These are phyloP conservation scores for Wickerhamiella siamensis DNA, from an alignment of 805 yeast species.

Conservation along the genomic window DNA sequence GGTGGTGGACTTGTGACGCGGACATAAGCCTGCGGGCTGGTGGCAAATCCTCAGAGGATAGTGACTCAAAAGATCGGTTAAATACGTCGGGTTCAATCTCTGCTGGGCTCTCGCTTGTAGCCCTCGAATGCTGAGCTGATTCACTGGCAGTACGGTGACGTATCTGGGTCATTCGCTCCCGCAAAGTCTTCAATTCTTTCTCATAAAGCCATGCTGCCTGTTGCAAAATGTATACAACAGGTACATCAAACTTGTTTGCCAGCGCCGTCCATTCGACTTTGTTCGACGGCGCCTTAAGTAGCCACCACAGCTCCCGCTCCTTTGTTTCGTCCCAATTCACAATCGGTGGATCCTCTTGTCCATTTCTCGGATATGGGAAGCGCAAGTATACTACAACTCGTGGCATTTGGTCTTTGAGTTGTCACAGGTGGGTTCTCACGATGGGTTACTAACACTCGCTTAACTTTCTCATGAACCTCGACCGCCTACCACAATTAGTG, in stretches of 20 bases:
- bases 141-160: neutral
- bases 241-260: constrained; percentile 26
- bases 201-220: constrained; percentile 32
- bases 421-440: no score
- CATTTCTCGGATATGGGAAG: constrained; percentile 30
- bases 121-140: neutral
- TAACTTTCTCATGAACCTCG: constrained; percentile 1
- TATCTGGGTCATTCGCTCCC: constrained; percentile 22
- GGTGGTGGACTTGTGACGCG: constrained; percentile 6
- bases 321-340: constrained; percentile 23
- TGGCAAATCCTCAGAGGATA: neutral
- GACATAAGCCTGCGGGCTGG: constrained; percentile 11
- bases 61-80: neutral
- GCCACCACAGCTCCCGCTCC: constrained; percentile 25
- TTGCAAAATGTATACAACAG: constrained; percentile 26
- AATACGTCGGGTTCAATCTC: neutral
- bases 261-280: constrained; percentile 26
- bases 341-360: constrained; percentile 28
- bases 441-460: no score
- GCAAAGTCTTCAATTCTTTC: constrained; percentile 25
- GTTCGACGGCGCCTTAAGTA: constrained; percentile 23
- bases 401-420: constrained; percentile 12
- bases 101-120: neutral
- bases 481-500: constrained; percentile 56
- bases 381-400: constrained; percentile 30